Evolutionary conservation across 208 protist species (phyloP), one percentile per base, ranked within the genome.

Genomic region (Blastocrithidia nonstop): DNA sequence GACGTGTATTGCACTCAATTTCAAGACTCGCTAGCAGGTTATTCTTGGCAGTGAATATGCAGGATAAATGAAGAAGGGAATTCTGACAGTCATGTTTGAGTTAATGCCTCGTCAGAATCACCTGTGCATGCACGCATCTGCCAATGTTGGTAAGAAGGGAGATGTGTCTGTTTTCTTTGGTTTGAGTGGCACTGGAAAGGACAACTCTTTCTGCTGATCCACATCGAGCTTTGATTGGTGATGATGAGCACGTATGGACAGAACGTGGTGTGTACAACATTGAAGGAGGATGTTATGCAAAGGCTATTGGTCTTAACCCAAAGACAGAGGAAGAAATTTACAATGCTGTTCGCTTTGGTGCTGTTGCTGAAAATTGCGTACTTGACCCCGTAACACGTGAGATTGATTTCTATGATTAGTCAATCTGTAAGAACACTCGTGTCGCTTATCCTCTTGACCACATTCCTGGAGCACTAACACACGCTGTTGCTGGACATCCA

Each of bases 41-140:
- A 97, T 97, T 49, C 68, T 96, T 7, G 95, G 95, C 46, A 95
- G 93, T 17, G 73, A 97, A 68, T 98, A 98, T 60, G 88, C 94
- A 4, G 95, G 95, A 41, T 94, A 98, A 66, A 98, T 98, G 94
- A 98, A 98, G 79, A 98, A 98, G 71, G 94, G 94, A 53, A 79
- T 97, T 36, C 87, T 97, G 57, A 96, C 92, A 15, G 74, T 97
- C 33, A 96, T 97, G 90, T 80, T 96, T 57, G 96, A 98, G 58
- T 54, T 93, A 27, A 93, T 97, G 80, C 93, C 94, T 33, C 84
- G 85, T 47, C 60, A 69, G 49, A 71, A 73, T 40, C 72, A 95
- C 50, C 73, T 98, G 6, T 92, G 86, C 50, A 71, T 98, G 54
- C 95, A 98, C 61, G 80, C 72, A 19, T 83, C 65, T 19, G 78